Base-by-base conservation (phyloP, 768 basidiomycete species). In the Cystobasidium tubakii region DNA sequence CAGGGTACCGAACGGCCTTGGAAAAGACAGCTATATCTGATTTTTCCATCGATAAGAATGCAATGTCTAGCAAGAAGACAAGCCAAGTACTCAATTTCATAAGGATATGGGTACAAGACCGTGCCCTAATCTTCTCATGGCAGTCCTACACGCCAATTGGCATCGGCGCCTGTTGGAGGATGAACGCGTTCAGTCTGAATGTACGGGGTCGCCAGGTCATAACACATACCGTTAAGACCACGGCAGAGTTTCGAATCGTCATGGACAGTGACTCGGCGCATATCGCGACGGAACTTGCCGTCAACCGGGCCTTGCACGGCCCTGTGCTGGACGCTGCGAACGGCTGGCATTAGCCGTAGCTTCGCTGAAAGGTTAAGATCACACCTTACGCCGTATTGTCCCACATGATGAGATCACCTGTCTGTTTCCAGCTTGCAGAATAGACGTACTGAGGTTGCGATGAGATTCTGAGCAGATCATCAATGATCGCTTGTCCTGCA, bases 401-500 rank as follows among this genome's bases (percentile, higher is more conserved):
- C 57, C 57, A 60, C 27, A 60, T 60, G 57, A 60, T 60, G 27
- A 60, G 57, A 31, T 60, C 57, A 6, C 57, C 57, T 17, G 57
- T 4, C 23, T 60, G 57, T 17, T 34, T 27, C 57, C 57, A 60
- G 25, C 33, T 29, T 12, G 57, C 57, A 21, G 57, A 27, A 23
- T 60, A 60, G 27, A 60, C 57, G 27, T 60, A 60, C 29, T 60
- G 12, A 60, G 57, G 57, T 21, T 60, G 57, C 25, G 57, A 60
- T 2, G 57, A 60, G 27, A 60, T 15, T 60, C 29, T 60, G 57
- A 60, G 57, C 6, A 60, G 57, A 29, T 60, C 57, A 15, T 60
- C 57, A 12, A 60, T 60, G 29, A 60, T 29, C 4, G 57, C 57
- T 60, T 60, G 57, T 12, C 57, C 57, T 60, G 57, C 23, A 60